Conservation (phyloP, 1,284 basidiomycete genomes). For the Anthracocystis setariae region DNA sequence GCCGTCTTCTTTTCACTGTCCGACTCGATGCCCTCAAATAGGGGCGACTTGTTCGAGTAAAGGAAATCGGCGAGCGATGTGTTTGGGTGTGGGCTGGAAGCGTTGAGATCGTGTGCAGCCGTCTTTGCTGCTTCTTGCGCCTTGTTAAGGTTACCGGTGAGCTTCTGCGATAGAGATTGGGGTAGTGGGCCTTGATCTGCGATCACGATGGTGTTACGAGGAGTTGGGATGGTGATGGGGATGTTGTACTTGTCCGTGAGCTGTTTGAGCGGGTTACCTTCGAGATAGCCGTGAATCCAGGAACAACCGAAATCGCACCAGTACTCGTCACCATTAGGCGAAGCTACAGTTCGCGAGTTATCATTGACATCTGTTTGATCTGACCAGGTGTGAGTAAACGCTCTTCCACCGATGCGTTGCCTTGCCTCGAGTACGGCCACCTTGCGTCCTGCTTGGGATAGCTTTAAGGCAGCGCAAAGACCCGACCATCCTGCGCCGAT, state of each 20-base stretch:
- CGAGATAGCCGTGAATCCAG: constrained; percentile 71
- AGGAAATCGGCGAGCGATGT: constrained; percentile 67
- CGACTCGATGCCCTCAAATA: constrained; percentile 40
- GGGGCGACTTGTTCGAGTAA: constrained; percentile 63
- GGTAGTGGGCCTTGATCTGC: constrained; percentile 44
- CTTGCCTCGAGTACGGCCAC: constrained; percentile 71
- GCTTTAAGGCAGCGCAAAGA: constrained; percentile 69
- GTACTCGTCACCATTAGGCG: constrained; percentile 11
- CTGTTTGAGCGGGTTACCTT: constrained; percentile 69
- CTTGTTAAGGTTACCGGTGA: constrained; percentile 43
- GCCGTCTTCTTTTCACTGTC: constrained; percentile 75
- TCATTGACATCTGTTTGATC: constrained; percentile 40
- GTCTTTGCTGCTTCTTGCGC: constrained; percentile 45
- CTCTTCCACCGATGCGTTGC: constrained; percentile 70
- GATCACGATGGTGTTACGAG: constrained; percentile 44
- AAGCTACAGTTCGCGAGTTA: constrained; percentile 23
- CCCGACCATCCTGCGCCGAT: constrained; percentile 71
- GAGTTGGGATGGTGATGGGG: constrained; percentile 34
- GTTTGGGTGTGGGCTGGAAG: constrained; percentile 45
- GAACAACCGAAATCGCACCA: constrained; percentile 68
- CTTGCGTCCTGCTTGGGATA: constrained; percentile 67
- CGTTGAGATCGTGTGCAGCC: constrained; percentile 34
- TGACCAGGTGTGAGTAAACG: constrained; percentile 68
- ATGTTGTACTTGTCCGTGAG: constrained; percentile 69
- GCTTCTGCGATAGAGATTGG: constrained; percentile 22